Conservation (phyloP, 2,329 filamentous ascomycete genomes). For the Lasiodiplodia sp. region DNA sequence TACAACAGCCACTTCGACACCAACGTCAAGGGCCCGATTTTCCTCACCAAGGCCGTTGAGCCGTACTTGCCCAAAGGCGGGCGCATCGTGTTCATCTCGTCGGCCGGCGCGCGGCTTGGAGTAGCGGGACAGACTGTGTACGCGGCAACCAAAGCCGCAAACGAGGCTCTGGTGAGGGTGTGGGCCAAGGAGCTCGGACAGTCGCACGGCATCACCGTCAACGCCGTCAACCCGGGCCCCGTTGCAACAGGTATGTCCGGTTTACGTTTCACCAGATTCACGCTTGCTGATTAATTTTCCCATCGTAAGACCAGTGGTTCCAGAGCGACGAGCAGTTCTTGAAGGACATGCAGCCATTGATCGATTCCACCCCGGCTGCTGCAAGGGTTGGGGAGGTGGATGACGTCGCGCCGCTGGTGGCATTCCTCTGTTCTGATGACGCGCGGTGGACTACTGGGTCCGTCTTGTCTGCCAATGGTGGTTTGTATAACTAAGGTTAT, state of each 20-base stretch:
- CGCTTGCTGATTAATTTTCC: not conserved
- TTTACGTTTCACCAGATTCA: no score
- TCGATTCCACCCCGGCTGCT: not conserved
- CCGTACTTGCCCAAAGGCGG: constrained; percentile 51
- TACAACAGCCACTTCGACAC: constrained; percentile 59
- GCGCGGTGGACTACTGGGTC: not conserved
- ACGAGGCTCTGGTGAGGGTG: constrained; percentile 63
- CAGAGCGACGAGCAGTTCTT: not conserved
- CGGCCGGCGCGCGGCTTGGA: constrained; percentile 56
- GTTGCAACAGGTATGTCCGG: constrained; percentile 40
- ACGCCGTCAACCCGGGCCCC: constrained; percentile 64
- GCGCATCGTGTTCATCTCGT: constrained; percentile 64
- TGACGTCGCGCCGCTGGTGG: not conserved
- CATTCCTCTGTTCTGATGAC: not conserved
- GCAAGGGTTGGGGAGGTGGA: not conserved
- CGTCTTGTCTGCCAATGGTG: not conserved
- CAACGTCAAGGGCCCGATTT: constrained; percentile 60
- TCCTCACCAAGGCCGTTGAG: constrained; percentile 59
- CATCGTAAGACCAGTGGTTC: not conserved
- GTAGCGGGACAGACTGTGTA: constrained; percentile 57
- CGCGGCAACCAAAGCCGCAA: constrained; percentile 61
- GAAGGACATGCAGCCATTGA: constrained; percentile 3
- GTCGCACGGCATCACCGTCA: constrained; percentile 62
- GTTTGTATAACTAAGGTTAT: not conserved
- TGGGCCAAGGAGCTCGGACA: constrained; percentile 64